Evolutionary conservation across 345 rosid genomes (phyloP), one percentile per base, ranked within the genome.

Genomic region (Viola odorata): DNA sequence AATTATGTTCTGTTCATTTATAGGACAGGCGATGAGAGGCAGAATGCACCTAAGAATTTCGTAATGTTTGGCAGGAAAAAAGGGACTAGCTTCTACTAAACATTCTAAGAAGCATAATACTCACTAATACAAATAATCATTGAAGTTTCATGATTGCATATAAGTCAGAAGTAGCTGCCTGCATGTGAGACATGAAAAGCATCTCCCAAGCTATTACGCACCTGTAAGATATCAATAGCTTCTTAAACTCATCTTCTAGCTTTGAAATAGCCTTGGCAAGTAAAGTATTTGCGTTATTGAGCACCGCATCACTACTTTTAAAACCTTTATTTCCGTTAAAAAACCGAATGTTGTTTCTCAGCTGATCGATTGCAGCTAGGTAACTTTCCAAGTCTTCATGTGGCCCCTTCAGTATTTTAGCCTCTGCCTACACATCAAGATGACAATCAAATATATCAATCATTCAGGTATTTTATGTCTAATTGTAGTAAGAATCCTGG

Each of bases 241-340:
- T 95, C 79, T 78, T 86, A 74, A 90, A 94, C 84, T 94, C 99
- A 7, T 94, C 99, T 57, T 90, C 97, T 50, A 90, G 85, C 80
- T 90, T 90, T 37, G 95, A 82, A 73, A 90, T 86, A 63, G 99
- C 96, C 79, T 86, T 94, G 37, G 83, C 79, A 78, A 90, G 97
- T 72, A 94, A 81, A 68, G 55, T 77, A 75, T 82, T 88, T 13
- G 91, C 88, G 53, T 88, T 77, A 68, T 78, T 83, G 63, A 88
- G 78, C 55, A 86, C 84, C 62, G 67, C 87, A 65, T 94, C 96
- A 12, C 82, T 81, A 64, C 78, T 88, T 76, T 79, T 88, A 73
- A 78, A 86, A 71, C 86, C 81, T 75, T 85, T 88, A 57, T 75
- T 81, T 73, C 82, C 71, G 60, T 82, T 85, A 68, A 90, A 88